These are phyloP conservation scores for Leavenworthia alabamica DNA, from an alignment of 345 rosid species.

Conservation along the genomic window DNA sequence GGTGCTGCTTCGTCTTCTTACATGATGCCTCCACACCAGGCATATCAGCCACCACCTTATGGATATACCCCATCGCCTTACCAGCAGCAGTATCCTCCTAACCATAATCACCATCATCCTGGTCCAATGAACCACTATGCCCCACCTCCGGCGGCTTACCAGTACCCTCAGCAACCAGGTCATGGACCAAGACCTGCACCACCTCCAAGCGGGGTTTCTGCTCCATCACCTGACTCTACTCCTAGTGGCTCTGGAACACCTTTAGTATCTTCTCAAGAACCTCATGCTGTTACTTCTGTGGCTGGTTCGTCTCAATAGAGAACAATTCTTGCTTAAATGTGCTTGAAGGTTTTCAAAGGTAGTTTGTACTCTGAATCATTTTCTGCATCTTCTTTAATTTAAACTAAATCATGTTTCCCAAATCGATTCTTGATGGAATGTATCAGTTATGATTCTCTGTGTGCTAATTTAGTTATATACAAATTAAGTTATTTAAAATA, in stretches of 20 bases:
- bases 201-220: constrained; percentile 3
- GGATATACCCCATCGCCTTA: constrained; percentile 64
- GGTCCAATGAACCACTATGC: constrained; percentile 39
- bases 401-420: not conserved
- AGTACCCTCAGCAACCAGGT: constrained; percentile 32
- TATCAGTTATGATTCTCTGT: not conserved
- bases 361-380: constrained; percentile 13
- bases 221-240: not conserved
- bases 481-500: not conserved
- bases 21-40: constrained; percentile 46
- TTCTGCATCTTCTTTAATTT: not conserved
- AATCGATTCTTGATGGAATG: not conserved
- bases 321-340: not conserved
- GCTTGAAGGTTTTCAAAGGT: not conserved
- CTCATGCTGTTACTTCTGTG: not conserved
- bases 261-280: constrained; percentile 15
- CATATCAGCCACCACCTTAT: constrained; percentile 51
- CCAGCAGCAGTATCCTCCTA: constrained; percentile 59
- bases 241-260: constrained; percentile 21
- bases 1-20: constrained; percentile 45
- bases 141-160: constrained; percentile 32
- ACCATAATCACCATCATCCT: constrained; percentile 33
- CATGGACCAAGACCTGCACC: constrained; percentile 23
- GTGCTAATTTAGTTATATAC: too few relatives aligned
- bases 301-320: constrained; percentile 19